These are phyloP conservation scores for Adenanthera pavonina DNA, from an alignment of 306 rosid genomes.

Conservation along the genomic window DNA sequence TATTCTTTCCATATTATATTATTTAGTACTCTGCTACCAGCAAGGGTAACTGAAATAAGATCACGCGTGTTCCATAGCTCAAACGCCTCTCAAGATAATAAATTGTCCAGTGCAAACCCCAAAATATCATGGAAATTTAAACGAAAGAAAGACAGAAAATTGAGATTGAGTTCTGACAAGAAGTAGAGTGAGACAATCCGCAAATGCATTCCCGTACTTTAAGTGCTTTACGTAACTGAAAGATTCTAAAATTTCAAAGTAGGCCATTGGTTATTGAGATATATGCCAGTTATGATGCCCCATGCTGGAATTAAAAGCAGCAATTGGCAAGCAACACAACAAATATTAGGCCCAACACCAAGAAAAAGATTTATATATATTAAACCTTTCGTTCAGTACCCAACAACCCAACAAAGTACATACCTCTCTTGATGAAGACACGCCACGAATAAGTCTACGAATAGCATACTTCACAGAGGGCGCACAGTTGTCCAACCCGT, in stretches of 20 bases:
- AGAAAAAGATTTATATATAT: background rate
- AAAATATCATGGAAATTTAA: background rate
- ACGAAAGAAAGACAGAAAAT: background rate
- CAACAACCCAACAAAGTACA: constrained; percentile 1
- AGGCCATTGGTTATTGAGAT: background rate
- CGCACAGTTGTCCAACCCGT: constrained; percentile 89
- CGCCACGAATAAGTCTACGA: constrained; percentile 90
- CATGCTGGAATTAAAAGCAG: background rate
- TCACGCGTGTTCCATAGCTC: background rate
- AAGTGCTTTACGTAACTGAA: background rate
- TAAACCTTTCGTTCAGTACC: background rate
- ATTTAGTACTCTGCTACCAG: background rate
- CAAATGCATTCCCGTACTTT: background rate
- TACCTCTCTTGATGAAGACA: constrained; percentile 95
- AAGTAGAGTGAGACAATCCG: background rate
- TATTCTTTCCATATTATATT: constrained; percentile 6
- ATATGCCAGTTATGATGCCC: background rate
- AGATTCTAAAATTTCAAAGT: background rate
- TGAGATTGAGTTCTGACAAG: background rate
- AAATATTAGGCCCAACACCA: background rate
- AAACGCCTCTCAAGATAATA: background rate
- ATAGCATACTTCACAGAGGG: constrained; percentile 95
- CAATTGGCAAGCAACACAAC: background rate
- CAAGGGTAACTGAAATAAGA: background rate
- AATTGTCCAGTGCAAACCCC: background rate